Conservation (phyloP, 2,329 filamentous ascomycete genomes). For the Truncatella angustata region DNA sequence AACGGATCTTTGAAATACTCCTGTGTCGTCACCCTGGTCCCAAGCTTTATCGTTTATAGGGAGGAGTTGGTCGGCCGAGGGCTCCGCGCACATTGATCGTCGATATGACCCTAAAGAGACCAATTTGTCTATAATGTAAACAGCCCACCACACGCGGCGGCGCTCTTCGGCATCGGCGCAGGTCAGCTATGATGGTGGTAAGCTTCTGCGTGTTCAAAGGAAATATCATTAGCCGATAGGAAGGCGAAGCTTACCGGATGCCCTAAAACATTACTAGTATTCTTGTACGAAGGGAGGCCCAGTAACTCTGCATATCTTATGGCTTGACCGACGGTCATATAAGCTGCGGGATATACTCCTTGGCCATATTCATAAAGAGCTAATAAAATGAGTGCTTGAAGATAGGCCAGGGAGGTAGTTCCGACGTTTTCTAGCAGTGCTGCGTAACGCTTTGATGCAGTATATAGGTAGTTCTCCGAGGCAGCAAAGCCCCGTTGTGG, state of each 20-base stretch:
- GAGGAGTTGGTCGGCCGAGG: conserved; percentile 27
- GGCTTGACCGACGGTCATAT: conserved; percentile 44
- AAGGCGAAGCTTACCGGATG: conserved; percentile 25
- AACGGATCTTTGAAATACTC: conserved; percentile 27
- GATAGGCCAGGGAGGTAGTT: conserved; percentile 37
- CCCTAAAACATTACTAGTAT: conserved; percentile 35
- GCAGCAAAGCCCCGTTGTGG: conserved; percentile 32
- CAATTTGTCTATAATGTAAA: conserved; percentile 42
- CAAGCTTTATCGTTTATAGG: conserved; percentile 39
- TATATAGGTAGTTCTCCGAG: conserved; percentile 38
- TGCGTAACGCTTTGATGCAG: conserved; percentile 40
- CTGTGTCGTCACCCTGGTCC: conserved; percentile 35
- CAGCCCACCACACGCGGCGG: conserved; percentile 46
- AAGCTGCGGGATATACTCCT: conserved; percentile 48
- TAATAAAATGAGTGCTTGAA: conserved; percentile 45
- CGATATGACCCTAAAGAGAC: conserved; percentile 26
- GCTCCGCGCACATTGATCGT: conserved; percentile 35
- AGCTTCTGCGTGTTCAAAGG: too few species aligned
- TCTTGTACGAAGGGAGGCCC: conserved; percentile 36
- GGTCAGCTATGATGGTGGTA: conserved; percentile 37
- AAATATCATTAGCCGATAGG: too few species aligned
- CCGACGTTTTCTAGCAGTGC: conserved; percentile 39
- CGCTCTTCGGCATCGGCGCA: conserved; percentile 48
- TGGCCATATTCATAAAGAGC: conserved; percentile 48
- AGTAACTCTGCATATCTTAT: conserved; percentile 43